Evolutionary conservation across 1,284 basidiomycete species (phyloP).

Genomic region (Somion occarium): DNA sequence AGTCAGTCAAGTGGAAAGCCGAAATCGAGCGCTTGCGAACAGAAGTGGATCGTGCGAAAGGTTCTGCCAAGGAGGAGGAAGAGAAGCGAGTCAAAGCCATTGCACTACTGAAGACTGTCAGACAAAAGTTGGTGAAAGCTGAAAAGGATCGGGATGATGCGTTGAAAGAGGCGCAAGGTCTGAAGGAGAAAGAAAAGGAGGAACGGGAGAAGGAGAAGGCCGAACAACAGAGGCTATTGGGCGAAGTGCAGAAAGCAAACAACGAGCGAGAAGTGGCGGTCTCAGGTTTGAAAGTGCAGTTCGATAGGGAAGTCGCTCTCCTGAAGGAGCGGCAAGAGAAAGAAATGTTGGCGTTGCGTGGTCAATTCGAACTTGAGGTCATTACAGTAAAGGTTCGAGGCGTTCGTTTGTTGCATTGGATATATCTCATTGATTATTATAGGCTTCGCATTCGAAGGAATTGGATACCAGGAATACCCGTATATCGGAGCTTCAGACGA

Average conservation of each 20-base stretch:
- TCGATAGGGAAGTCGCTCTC: slow-evolving; percentile 68
- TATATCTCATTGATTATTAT: slow-evolving; percentile 8
- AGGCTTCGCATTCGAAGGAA: slow-evolving; percentile 73
- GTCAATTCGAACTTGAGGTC: slow-evolving; percentile 75
- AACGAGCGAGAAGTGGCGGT: slow-evolving; percentile 71
- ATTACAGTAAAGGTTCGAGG: slow-evolving; percentile 64
- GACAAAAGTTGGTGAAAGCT: slow-evolving; percentile 87
- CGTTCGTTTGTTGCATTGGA: slow-evolving; percentile 18
- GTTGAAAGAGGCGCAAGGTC: slow-evolving; percentile 44
- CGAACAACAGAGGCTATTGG: slow-evolving; percentile 52
- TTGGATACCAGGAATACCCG: slow-evolving; percentile 55
- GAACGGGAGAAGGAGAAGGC: slow-evolving; percentile 60
- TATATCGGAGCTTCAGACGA: slow-evolving; percentile 67
- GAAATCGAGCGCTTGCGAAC: slow-evolving; percentile 53
- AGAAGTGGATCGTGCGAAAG: slow-evolving; percentile 61
- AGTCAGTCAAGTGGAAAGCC: slow-evolving; percentile 41
- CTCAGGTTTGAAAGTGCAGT: slow-evolving; percentile 60
- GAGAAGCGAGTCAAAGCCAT: slow-evolving; percentile 95
- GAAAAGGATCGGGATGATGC: slow-evolving; percentile 89
- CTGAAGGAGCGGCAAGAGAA: slow-evolving; percentile 70
- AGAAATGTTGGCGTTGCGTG: slow-evolving; percentile 60
- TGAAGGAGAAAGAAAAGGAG: slow-evolving; percentile 55
- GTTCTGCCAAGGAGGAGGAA: slow-evolving; percentile 82
- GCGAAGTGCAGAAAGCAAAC: slow-evolving; percentile 55
- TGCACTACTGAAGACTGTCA: slow-evolving; percentile 84